phyloP scores from a whole-genome alignment of 164 flowering plant species.

The Berberis vulgaris region DNA sequence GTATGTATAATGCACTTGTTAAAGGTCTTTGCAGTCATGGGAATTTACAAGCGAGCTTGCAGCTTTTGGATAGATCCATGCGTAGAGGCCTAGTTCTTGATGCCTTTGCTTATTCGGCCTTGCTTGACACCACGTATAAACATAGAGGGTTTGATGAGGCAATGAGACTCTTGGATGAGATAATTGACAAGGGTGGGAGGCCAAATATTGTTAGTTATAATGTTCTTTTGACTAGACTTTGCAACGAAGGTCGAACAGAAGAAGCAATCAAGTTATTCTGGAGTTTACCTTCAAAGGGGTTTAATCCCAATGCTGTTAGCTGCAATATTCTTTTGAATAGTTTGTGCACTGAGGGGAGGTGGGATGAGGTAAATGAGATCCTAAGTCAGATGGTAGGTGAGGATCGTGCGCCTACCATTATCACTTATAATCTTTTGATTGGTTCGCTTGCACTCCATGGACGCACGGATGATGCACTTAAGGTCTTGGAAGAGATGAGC shows the following conservation, averaged over 20 bases:
- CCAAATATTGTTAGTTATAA: constrained; percentile 87
- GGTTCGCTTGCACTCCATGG: constrained; percentile 64
- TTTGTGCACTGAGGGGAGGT: constrained; percentile 56
- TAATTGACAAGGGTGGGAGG: constrained; percentile 62
- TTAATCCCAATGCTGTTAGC: constrained; percentile 73
- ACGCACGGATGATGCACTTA: constrained; percentile 49
- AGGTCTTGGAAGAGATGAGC: constrained; percentile 58
- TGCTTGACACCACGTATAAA: constrained; percentile 80
- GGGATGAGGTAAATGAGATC: constrained; percentile 74
- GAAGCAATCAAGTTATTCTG: constrained; percentile 64
- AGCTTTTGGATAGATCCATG: constrained; percentile 53
- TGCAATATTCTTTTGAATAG: constrained; percentile 69
- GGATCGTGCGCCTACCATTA: constrained; percentile 48
- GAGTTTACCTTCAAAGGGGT: constrained; percentile 57
- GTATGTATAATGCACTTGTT: constrained; percentile 70
- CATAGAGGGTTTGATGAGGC: constrained; percentile 82
- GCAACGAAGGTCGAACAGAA: constrained; percentile 69
- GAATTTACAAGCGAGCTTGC: constrained; percentile 52
- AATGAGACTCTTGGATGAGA: constrained; percentile 58
- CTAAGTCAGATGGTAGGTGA: constrained; percentile 70
- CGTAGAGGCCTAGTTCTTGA: constrained; percentile 67
- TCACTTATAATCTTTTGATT: constrained; percentile 76
- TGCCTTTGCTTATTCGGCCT: constrained; percentile 67
- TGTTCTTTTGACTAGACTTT: constrained; percentile 74
- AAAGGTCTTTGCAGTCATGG: constrained; percentile 73